A percentile compares a stretch with the other conserved stretches of the same genome.
Evolutionary conservation across 306 rosid species (phyloP).

Genomic region (Malus fusca): DNA sequence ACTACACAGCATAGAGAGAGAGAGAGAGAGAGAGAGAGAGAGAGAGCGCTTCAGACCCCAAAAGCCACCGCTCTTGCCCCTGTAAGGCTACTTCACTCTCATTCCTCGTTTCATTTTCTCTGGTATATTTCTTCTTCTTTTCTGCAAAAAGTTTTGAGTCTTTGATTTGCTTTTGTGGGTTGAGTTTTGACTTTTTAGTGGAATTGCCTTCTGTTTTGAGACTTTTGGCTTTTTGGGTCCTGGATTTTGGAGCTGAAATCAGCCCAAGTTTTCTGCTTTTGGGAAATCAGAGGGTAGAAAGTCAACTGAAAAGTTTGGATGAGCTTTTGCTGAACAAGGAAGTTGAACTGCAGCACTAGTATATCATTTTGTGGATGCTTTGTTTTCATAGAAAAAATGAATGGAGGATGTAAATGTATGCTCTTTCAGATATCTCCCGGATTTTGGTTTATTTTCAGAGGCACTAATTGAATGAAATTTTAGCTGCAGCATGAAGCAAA

Average conservation of each 20-base stretch:
- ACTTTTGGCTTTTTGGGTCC: conserved; percentile 3
- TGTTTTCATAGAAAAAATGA: not conserved
- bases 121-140: not conserved
- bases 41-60: not conserved
- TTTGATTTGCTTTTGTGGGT: conserved; percentile 3
- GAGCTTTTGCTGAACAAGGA: not conserved
- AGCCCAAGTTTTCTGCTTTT: conserved; percentile 5
- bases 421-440: not conserved
- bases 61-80: not conserved
- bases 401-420: conserved; percentile 9
- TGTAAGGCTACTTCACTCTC: not conserved
- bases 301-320: conserved; percentile 1
- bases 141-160: not conserved
- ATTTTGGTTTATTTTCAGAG: not conserved
- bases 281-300: conserved; percentile 5
- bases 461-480: not conserved
- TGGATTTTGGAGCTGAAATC: not conserved
- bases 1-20: not conserved
- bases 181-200: not conserved
- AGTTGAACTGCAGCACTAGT: not conserved
- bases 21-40: conserved; percentile 7
- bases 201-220: not conserved
- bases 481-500: not conserved
- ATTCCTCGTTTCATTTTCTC: not conserved
- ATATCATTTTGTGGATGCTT: not conserved